These are phyloP conservation scores for Helotiales sp. DNA, from an alignment of 2,329 filamentous ascomycete genomes.

Conservation along the genomic window DNA sequence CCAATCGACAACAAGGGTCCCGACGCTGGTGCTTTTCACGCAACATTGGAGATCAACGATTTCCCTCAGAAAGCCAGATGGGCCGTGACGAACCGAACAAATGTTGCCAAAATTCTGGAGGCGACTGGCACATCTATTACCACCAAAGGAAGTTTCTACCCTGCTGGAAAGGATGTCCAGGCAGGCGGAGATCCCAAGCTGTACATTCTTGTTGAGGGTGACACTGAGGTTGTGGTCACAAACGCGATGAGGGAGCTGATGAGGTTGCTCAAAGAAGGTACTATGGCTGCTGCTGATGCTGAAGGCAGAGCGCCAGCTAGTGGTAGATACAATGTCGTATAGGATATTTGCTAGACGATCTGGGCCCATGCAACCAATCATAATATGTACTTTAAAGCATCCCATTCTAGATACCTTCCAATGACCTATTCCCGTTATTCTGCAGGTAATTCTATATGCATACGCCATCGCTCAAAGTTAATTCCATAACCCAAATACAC, in stretches of 20 bases:
- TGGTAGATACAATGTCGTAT: constrained; percentile 87
- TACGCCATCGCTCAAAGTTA: background rate
- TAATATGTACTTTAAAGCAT: constrained; percentile 9
- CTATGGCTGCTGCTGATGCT: constrained; percentile 86
- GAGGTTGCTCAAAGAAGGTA: constrained; percentile 85
- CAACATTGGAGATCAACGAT: constrained; percentile 98
- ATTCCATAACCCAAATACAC: background rate
- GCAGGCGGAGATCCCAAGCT: constrained; percentile 84
- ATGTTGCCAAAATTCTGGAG: constrained; percentile 97
- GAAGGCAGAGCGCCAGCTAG: constrained; percentile 78
- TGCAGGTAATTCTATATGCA: background rate
- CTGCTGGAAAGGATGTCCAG: constrained; percentile 78
- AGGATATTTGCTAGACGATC: constrained; percentile 35
- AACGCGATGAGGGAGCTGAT: constrained; percentile 91
- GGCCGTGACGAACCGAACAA: constrained; percentile 98
- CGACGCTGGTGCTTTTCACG: constrained; percentile 94
- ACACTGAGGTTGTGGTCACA: constrained; percentile 90
- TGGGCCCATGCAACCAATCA: background rate
- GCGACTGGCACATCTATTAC: constrained; percentile 95
- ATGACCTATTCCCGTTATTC: background rate
- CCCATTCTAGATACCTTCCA: background rate
- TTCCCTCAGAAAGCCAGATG: constrained; percentile 98
- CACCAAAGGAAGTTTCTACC: constrained; percentile 92
- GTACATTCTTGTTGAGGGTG: constrained; percentile 96
- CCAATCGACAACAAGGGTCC: constrained; percentile 98